Conservation (phyloP, 306 rosid species). For the Cercis canadensis region DNA sequence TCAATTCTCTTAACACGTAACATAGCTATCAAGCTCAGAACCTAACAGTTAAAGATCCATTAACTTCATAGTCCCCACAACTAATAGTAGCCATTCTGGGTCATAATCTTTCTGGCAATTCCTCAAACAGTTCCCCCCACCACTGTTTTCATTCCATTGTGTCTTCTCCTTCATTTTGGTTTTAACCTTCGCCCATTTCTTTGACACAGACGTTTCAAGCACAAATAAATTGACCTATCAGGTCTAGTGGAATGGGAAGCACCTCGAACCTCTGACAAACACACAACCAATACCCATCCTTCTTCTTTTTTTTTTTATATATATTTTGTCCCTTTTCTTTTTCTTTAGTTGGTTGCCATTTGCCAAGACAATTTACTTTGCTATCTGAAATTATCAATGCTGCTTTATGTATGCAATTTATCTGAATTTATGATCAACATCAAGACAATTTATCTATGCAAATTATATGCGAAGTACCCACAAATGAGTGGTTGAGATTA, state of each 20-base stretch:
- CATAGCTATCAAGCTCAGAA: constrained; percentile 47
- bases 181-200: constrained; percentile 34
- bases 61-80: constrained; percentile 42
- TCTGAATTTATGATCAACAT: too few species aligned
- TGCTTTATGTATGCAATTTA: too few species aligned
- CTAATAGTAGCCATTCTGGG: constrained; percentile 37
- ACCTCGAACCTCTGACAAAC: constrained; percentile 36
- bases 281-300: constrained; percentile 31
- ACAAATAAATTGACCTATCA: constrained; percentile 39
- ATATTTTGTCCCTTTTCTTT: too few species aligned
- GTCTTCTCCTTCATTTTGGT: constrained; percentile 55
- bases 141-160: constrained; percentile 44
- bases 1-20: constrained; percentile 28
- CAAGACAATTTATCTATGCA: too few species aligned
- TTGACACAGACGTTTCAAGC: constrained; percentile 59
- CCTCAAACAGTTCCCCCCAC: constrained; percentile 30
- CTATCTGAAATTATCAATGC: too few species aligned
- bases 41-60: constrained; percentile 16
- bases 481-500: too few species aligned
- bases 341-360: too few species aligned
- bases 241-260: constrained; percentile 15
- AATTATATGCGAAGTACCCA: too few species aligned
- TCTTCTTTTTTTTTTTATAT: neutral
- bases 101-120: constrained; percentile 47
- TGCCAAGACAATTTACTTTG: too few species aligned